Conservation (phyloP, 1,284 basidiomycete genomes). For the Marasmius oreades region DNA sequence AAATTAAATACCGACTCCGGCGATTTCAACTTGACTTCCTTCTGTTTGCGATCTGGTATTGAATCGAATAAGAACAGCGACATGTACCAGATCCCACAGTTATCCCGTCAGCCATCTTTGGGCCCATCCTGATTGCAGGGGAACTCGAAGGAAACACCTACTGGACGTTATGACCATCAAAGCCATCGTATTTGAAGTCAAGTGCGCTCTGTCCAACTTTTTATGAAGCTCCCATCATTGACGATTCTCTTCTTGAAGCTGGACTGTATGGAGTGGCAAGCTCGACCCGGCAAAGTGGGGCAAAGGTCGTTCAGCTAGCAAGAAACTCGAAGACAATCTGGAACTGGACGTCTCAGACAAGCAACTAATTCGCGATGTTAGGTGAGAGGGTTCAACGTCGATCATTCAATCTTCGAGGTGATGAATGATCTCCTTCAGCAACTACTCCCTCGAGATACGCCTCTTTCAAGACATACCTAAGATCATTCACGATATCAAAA, state of each 20-base stretch:
- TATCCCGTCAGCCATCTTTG: not conserved
- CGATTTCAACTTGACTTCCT: not conserved
- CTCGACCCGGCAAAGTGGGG: not conserved
- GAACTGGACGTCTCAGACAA: not conserved
- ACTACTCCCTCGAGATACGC: not conserved
- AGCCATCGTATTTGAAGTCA: conserved; percentile 1
- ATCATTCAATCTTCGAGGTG: not conserved
- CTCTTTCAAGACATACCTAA: not conserved
- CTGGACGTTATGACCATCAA: not conserved
- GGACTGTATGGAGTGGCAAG: not conserved
- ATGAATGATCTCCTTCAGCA: not conserved
- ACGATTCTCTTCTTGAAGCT: not conserved
- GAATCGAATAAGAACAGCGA: too few species aligned
- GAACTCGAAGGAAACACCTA: not conserved
- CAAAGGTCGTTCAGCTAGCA: not conserved
- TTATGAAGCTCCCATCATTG: not conserved
- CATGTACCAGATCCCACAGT: not conserved
- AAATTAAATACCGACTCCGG: not conserved
- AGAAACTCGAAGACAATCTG: not conserved
- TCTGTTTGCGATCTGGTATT: too few species aligned
- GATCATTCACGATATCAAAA: not conserved
- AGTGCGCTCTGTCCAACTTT: not conserved
- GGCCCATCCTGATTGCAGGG: not conserved
- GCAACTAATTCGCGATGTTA: not conserved
- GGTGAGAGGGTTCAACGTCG: not conserved